Evolutionary conservation across 2,329 filamentous ascomycete genomes (phyloP), one percentile per base, ranked within the genome.

Genomic region (Westerdykella sp.): DNA sequence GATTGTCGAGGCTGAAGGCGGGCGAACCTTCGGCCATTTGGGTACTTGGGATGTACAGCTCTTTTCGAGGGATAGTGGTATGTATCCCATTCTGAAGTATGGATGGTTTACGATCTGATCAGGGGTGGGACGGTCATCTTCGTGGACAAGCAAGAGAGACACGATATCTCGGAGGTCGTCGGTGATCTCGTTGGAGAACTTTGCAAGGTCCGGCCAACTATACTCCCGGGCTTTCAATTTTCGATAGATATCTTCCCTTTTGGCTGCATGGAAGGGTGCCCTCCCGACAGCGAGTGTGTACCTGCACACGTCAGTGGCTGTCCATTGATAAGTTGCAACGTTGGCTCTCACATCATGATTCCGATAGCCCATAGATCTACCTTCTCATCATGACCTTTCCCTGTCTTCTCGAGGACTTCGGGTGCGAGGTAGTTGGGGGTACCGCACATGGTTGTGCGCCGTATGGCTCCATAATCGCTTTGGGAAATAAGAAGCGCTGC

Each of bases 391-490:
- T 98, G 93, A 0, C 93, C 93, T 57, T 91, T 88, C 62, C 87
- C 93, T 28, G 85, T 87, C 73, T 93, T 95, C 61, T 95, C 87
- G 40, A 98, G 71, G 48, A 98, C 95, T 62, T 98, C 93, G 0
- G 93, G 93, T 0, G 93, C 93, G 55, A 98, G 95, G 65, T 98
- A 98, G 67, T 98, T 98, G 1, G 93, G 93, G 4, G 93, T 98
- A 45, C 93, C 93, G 57, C 93, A 98, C 46, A 98, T 80, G 6
- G 93, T 98, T 21, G 88, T 96, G 58, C 94, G 80, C 51, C 93
- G 81, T 46, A 66, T 66, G 55, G 80, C 88, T 66, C 83, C 83
- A 78, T 87, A 87, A 60, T 98, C 93, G 65, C 85, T 89, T 61
- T 91, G 88, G 9, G 90, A 94, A 36, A 97, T 83, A 44, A 97